phyloP scores from a whole-genome alignment of 2,329 filamentous ascomycete species.

The Fusarium robinianum region DNA sequence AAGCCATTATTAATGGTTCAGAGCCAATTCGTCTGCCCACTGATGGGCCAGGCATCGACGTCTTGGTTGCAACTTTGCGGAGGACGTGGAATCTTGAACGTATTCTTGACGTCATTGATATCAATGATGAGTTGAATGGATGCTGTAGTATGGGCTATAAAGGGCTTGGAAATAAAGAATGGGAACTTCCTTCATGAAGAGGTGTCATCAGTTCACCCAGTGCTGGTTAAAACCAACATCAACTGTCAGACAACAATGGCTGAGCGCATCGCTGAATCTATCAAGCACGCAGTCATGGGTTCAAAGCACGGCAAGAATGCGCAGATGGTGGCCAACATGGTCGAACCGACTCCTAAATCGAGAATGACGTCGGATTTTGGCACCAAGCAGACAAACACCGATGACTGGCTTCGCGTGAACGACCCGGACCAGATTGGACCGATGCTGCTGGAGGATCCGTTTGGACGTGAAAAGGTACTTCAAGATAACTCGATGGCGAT shows the following conservation, averaged over 20 bases:
- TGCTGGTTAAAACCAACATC: not conserved
- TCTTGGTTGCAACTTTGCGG: too few species aligned
- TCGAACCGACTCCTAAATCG: slow-evolving; percentile 60
- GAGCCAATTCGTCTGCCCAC: too few species aligned
- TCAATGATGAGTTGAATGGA: too few species aligned
- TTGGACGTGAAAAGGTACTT: slow-evolving; percentile 72
- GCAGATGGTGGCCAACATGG: slow-evolving; percentile 63
- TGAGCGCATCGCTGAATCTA: slow-evolving; percentile 38
- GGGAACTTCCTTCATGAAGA: too few species aligned
- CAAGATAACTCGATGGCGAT: not conserved
- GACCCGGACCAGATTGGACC: slow-evolving; percentile 69
- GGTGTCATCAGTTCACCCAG: too few species aligned
- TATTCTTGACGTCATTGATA: too few species aligned
- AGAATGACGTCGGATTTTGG: slow-evolving; percentile 79
- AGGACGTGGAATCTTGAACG: too few species aligned
- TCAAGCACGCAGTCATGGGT: slow-evolving; percentile 49
- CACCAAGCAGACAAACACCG: slow-evolving; percentile 71
- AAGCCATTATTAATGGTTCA: too few species aligned
- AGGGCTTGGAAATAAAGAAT: too few species aligned
- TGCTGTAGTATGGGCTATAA: too few species aligned
- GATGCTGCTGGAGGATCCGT: slow-evolving; percentile 70
- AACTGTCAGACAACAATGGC: slow-evolving; percentile 24
- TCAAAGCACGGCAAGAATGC: slow-evolving; percentile 58
- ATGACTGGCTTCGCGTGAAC: slow-evolving; percentile 74
- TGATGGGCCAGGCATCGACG: too few species aligned